phyloP scores from a whole-genome alignment of 176 grass and related monocot species.

The Chloris gayana region DNA sequence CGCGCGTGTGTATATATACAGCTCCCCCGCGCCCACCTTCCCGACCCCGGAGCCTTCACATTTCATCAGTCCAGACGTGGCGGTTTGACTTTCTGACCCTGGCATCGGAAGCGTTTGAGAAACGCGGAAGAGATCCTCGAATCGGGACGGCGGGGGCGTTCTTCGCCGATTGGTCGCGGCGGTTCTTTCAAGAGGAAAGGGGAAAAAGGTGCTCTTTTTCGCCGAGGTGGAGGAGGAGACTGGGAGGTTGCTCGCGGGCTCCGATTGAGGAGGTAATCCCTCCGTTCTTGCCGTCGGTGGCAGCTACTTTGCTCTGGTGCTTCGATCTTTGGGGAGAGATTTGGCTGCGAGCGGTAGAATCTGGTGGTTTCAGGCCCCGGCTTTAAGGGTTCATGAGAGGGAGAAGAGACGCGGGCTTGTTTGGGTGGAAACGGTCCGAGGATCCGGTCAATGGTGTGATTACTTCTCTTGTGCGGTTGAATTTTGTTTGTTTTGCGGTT shows the following conservation, averaged over 20 bases:
- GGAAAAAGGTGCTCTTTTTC: background rate
- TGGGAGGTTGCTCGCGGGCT: background rate
- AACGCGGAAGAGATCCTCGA: background rate
- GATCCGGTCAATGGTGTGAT: slow-evolving; percentile 11
- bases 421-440: background rate
- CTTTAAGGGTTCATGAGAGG: background rate
- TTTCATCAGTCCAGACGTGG: slow-evolving; percentile 29
- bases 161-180: slow-evolving; percentile 10
- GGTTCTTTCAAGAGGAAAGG: background rate
- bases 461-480: background rate
- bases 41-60: background rate
- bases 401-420: background rate
- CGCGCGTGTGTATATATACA: slow-evolving; percentile 19
- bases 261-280: slow-evolving; percentile 53
- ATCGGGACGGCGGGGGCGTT: background rate
- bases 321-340: background rate
- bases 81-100: slow-evolving; percentile 44
- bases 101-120: background rate
- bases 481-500: slow-evolving; percentile 1
- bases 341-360: background rate
- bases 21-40: background rate
- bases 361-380: background rate
- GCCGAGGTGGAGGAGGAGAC: background rate
- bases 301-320: background rate
- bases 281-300: background rate